Evolutionary conservation across 2,329 filamentous ascomycete genomes (phyloP), one percentile per base, ranked within the genome.

Genomic region (Colletotrichum gloeosporioides): DNA sequence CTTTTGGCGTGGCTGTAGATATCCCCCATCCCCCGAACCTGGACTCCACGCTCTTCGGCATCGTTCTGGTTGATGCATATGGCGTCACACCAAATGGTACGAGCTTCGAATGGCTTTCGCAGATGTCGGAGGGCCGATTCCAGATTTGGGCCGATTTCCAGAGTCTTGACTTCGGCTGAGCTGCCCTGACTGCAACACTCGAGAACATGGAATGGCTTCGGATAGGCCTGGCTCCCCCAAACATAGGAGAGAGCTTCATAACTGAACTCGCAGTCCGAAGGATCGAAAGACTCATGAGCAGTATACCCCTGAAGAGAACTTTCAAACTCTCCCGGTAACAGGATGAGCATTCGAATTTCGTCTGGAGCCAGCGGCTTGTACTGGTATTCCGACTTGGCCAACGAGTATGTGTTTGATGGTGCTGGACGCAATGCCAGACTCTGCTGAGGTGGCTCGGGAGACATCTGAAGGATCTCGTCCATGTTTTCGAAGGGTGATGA

Each of bases 11-110:
- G 31, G 15, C 64, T 63, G 31, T 75, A 82, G 22, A 82, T 80
- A 1, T 78, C 57, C 2, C 66, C 76, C 79, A 81, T 82, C 53
- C 73, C 75, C 3, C 71, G 66, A 10, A 82, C 78, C 13, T 80
- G 78, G 0, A 34, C 34, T 2, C 71, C 71, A 22, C 78, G 78
- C 53, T 82, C 80, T 1, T 29, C 57, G 2, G 76, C 8, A 22
- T 80, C 69, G 8, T 18, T 29, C 73, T 82, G 79, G 31, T 81
- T 72, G 64, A 81, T 79, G 55, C 80, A 80, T 6, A 80, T 71
- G 2, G 79, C 79, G 27, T 82, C 80, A 8, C 79, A 57, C 80
- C 80, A 82, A 25, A 81, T 44, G 0, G 32, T 29, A 31, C 31
- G 27, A 5, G 67, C 29, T 69, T 34, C 6, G 9, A 2, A 8